Conservation (phyloP, 2,329 filamentous ascomycete genomes). For the Aureobasidium uvarum region DNA sequence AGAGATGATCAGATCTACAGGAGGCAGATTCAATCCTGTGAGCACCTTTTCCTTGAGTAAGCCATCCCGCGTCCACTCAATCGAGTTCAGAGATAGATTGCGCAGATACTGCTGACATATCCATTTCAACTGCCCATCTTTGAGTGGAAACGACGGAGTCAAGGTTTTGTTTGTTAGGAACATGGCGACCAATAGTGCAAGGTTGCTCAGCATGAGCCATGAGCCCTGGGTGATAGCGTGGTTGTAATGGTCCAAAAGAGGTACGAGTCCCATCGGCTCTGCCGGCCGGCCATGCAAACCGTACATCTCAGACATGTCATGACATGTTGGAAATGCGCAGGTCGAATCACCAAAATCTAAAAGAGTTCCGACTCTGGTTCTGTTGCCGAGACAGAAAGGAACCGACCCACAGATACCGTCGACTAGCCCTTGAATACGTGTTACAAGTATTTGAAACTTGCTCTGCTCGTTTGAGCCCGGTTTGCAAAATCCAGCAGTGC, state of each 20-base stretch:
- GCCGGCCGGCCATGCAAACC: background rate
- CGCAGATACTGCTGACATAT: conserved; percentile 24
- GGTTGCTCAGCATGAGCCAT: conserved; percentile 17
- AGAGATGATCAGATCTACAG: background rate
- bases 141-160: background rate
- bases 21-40: background rate
- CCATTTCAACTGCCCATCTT: conserved; percentile 1
- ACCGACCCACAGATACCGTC: conserved; percentile 10
- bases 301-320: conserved; percentile 17
- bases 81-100: conserved; percentile 4
- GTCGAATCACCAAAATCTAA: background rate
- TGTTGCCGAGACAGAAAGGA: conserved; percentile 7
- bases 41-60: background rate
- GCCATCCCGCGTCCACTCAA: conserved; percentile 10
- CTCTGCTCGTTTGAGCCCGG: background rate
- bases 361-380: background rate
- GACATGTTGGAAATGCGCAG: background rate
- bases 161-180: background rate
- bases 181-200: background rate
- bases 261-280: conserved; percentile 7
- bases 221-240: conserved; percentile 11
- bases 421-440: background rate
- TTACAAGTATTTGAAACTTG: background rate
- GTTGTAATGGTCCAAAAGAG: background rate
- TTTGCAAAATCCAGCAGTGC: background rate